Evolutionary conservation across 1,139 yeast species (phyloP).

Genomic region (Schizosaccharomyces versatilis): DNA sequence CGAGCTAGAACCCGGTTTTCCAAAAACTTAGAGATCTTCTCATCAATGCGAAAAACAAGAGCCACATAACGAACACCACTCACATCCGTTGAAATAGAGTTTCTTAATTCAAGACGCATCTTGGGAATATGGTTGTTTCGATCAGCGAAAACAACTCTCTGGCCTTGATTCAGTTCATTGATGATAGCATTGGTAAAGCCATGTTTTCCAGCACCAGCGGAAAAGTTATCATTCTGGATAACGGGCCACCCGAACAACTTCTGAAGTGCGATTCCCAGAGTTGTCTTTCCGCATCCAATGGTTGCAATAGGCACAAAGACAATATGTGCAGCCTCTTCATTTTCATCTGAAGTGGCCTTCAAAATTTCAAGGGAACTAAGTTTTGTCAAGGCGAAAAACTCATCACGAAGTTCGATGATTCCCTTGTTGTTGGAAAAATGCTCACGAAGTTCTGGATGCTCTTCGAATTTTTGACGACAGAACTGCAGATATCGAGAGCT

Average conservation of each 20-base stretch:
- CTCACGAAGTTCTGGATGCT: constrained; percentile 26
- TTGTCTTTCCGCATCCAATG: constrained; percentile 89
- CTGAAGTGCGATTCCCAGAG: constrained; percentile 41
- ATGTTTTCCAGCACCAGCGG: constrained; percentile 22
- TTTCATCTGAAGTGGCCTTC: background rate
- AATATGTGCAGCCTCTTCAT: constrained; percentile 21
- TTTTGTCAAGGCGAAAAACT: constrained; percentile 26
- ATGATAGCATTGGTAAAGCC: constrained; percentile 33
- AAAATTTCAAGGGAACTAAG: background rate
- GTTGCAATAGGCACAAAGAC: constrained; percentile 69
- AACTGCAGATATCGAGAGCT: constrained; percentile 50
- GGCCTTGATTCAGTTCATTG: constrained; percentile 19
- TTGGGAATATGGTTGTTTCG: constrained; percentile 56
- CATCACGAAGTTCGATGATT: constrained; percentile 46
- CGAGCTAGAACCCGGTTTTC: constrained; percentile 36
- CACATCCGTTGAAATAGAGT: constrained; percentile 23
- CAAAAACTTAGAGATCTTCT: constrained; percentile 25
- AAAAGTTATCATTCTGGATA: constrained; percentile 66
- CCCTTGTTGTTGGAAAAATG: constrained; percentile 41
- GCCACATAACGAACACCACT: constrained; percentile 29
- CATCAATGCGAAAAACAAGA: constrained; percentile 38
- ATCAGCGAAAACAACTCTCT: constrained; percentile 46
- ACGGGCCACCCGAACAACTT: constrained; percentile 44
- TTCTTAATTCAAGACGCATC: constrained; percentile 49
- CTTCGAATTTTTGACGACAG: constrained; percentile 18